Evolutionary conservation across 192 early-diverging fungal genomes (phyloP), one percentile per base, ranked within the genome.

Genomic region (Thoreauomyces humboldtii): DNA sequence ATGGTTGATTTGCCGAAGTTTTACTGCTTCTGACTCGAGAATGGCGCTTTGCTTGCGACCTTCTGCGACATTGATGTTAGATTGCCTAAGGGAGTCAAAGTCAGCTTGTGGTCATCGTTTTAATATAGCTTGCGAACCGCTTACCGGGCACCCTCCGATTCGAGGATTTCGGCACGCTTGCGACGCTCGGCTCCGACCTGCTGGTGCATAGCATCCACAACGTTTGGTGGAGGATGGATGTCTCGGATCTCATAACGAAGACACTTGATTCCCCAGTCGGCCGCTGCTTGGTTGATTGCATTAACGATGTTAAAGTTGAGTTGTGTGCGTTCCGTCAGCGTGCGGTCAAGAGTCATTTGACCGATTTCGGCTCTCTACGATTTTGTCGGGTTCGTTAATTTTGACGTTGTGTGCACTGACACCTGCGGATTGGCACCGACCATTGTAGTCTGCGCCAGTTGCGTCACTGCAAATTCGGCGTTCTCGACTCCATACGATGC

Each of bases 391-490:
- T 27, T 29, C 2, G 50, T 6, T 22, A 46, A 29, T 3, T 24
- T 22, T 28, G 47, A 50, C 7, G 25, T 9, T 7, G 22, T 19
- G 47, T 22, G 9, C 22, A 24, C 25, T 9, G 47, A 19, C 61
- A 38, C 19, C 7, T 22, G 43, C 6, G 29, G 12, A 27, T 21
- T 15, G 36, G 25, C 9, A 50, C 38, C 7, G 46, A 77, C 72
- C 96, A 98, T 96, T 0, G 96, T 96, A 5, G 96, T 98, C 73
- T 98, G 96, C n/a, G 96, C 96, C 59, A 98, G 81, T 74, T 98
- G 96, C 4, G 92, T 85, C 37, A 98, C 79, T 14, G 96, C 92
- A 77, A 94, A 98, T 71, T 96, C 93, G 27, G 91, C 88, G 72
- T 98, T 85, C 59, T 93, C 92, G 5, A 97, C 91, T 22, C 94